Evolutionary conservation across 495 filamentous ascomycete genomes (phyloP), one percentile per base, ranked within the genome.

Genomic region (Neurospora sp.): DNA sequence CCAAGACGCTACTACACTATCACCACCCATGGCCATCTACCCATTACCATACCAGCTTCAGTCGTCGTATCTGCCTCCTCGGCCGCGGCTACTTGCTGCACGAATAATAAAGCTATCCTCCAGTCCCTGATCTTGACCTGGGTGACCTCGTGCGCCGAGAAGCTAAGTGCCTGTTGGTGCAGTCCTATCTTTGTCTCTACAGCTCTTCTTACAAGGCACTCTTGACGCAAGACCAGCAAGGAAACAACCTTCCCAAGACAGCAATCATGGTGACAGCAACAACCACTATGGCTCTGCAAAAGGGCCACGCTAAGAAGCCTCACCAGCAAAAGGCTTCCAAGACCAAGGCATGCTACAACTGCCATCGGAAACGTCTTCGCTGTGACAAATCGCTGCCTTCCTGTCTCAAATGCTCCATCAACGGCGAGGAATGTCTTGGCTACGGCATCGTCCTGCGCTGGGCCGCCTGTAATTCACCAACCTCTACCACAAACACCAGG

Each of bases 311-410:
- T 17, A 66, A 66, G 54, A 66, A 34, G 54, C 24, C 54, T 62
- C 54, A 31, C 13, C 54, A 62, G 24, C 54, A 66, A 66, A 66
- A 36, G 54, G 28, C 28, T 66, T 66, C 54, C 28, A 13, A 54
- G 28, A 34, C 74, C 28, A 73, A 71, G 43, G 54, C 70, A 21
- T 81, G 79, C 75, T 72, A 80, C 76, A 81, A 81, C 74, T 80
- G 88, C 74, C 87, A 87, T 5, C 83, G 81, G 2, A 84, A 85
- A 72, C 84, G 86, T 28, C 82, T 86, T 11, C 85, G 86, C 69
- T 89, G 88, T 75, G 88, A 89, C 73, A 82, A 82, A 39, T 86
- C 85, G 1, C 76, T 82, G 0, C 83, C 88, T 0, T 75, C 79
- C 70, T 89, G 88, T 71, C 79, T 82, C 70, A 86, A 87, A 70